Conservation (phyloP, 1,139 yeast genomes). For the Hansenula lynferdii region DNA sequence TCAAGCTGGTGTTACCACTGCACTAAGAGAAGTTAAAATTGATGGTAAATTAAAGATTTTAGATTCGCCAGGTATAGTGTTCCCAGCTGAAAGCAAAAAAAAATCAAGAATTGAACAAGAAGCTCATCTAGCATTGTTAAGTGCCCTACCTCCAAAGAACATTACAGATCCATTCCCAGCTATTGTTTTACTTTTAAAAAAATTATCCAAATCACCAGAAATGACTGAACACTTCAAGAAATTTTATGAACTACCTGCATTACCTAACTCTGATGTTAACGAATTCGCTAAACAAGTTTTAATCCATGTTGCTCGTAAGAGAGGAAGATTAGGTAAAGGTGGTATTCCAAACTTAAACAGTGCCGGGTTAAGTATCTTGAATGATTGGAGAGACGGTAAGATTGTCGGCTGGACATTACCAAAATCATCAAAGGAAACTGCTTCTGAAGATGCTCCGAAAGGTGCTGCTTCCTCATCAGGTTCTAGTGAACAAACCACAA, state of each 20-base stretch:
- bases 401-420: constrained; percentile 90
- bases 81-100: constrained; percentile 64
- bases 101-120: constrained; percentile 61
- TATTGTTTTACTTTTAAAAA: constrained; percentile 68
- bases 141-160: constrained; percentile 87
- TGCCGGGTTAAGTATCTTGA: constrained; percentile 79
- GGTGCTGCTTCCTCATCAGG: constrained; percentile 29
- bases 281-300: constrained; percentile 78
- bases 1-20: constrained; percentile 95
- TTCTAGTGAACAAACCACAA: constrained; percentile 64
- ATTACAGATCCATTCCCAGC: constrained; percentile 84
- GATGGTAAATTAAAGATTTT: constrained; percentile 84
- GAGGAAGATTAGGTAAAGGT: constrained; percentile 90
- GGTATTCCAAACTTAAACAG: constrained; percentile 87
- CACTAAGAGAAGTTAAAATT: constrained; percentile 86
- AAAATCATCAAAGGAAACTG: constrained; percentile 49
- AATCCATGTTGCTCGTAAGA: constrained; percentile 87
- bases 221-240: constrained; percentile 73
- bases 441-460: constrained; percentile 26
- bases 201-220: constrained; percentile 63
- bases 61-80: constrained; percentile 97
- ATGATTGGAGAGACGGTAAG: constrained; percentile 98
- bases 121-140: constrained; percentile 82
- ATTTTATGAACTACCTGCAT: constrained; percentile 77
- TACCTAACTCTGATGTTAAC: constrained; percentile 56